Base-by-base conservation (phyloP, 345 rosid genomes). In the Limnanthes douglasii region DNA sequence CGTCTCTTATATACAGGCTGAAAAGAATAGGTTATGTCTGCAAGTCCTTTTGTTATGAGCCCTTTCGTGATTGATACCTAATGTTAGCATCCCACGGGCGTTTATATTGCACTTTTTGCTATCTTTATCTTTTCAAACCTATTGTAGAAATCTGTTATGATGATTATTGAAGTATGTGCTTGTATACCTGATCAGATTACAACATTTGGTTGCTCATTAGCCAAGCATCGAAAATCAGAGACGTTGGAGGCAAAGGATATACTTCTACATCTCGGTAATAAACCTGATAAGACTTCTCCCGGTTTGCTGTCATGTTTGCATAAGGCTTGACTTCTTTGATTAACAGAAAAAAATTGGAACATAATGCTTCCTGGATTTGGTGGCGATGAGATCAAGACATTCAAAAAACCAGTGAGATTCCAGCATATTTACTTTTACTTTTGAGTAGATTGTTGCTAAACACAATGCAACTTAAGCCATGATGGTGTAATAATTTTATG, bases 201-300 rank as follows among this genome's bases (percentile, higher is more conserved):
- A 31, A 58, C 94, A 14, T 90, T 90, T 59, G 86, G 98, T 34
- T 90, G 98, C 77, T 72, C 86, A 33, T 64, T 90, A 53, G 98
- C 98, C 32, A 90, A 84, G 64, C 98, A 84, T 68, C 62, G 95
- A 35, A 90, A 84, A 59, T 90, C 98, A 20, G 77, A 76, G 39
- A 70, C 73, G 22, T 59, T 90, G 65, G 98, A 90, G 68, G 94
- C 94, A 41, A 90, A 83, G 62, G 98, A 90, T 60, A 74, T 90
- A 56, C 79, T 90, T 56, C 58, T 80, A 43, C 95, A 90, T 62
- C 81, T 90, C 57, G 98, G 98, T 90, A n/a, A n/a, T n/a, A n/a
- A n/a, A n/a, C n/a, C n/a, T n/a, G n/a, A n/a, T n/a, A n/a, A n/a
- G n/a, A n/a, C n/a, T n/a, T 37, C n/a, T 34, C 7, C 36, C 14